Evolutionary conservation across 2,329 filamentous ascomycete species (phyloP).

Genomic region (Iodosphaeria phyllophila): DNA sequence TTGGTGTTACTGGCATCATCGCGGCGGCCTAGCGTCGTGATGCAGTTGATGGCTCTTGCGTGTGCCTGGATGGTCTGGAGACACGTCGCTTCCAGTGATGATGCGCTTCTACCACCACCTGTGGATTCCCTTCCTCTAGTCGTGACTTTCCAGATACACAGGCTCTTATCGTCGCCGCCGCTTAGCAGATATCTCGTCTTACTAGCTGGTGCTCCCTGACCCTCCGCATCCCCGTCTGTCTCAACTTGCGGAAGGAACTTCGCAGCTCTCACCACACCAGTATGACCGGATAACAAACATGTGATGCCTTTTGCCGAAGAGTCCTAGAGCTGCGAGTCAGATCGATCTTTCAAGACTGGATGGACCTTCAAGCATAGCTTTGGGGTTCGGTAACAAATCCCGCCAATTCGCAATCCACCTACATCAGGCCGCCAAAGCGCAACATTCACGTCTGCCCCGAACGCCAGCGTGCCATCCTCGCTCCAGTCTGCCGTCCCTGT

Average conservation of each 20-base stretch:
- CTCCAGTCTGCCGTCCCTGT: slow-evolving; percentile 85
- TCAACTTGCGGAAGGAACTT: slow-evolving; percentile 46
- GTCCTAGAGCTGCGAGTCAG: slow-evolving; percentile 12
- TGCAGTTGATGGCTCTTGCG: slow-evolving; percentile 55
- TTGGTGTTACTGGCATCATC: slow-evolving; percentile 2
- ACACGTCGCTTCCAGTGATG: slow-evolving; percentile 13
- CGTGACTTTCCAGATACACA: slow-evolving; percentile 49
- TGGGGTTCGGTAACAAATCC: not conserved
- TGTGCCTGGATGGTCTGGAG: slow-evolving; percentile 47
- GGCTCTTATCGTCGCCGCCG: slow-evolving; percentile 62
- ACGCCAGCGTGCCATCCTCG: slow-evolving; percentile 54
- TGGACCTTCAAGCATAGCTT: not conserved
- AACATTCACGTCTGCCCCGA: slow-evolving; percentile 75
- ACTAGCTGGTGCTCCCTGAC: no score
- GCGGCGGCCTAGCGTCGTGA: slow-evolving; percentile 23
- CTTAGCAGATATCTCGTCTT: slow-evolving; percentile 61
- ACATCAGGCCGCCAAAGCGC: slow-evolving; percentile 74
- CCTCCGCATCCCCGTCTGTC: slow-evolving; percentile 20
- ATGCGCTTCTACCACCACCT: not conserved
- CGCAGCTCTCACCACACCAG: slow-evolving; percentile 63
- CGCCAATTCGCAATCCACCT: slow-evolving; percentile 17
- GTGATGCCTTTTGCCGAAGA: slow-evolving; percentile 36
- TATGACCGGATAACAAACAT: slow-evolving; percentile 55
- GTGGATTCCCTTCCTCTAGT: not conserved
- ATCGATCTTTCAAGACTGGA: no score